Conservation (phyloP, 1,139 yeast species). For the Petasospora rhodanensis region DNA sequence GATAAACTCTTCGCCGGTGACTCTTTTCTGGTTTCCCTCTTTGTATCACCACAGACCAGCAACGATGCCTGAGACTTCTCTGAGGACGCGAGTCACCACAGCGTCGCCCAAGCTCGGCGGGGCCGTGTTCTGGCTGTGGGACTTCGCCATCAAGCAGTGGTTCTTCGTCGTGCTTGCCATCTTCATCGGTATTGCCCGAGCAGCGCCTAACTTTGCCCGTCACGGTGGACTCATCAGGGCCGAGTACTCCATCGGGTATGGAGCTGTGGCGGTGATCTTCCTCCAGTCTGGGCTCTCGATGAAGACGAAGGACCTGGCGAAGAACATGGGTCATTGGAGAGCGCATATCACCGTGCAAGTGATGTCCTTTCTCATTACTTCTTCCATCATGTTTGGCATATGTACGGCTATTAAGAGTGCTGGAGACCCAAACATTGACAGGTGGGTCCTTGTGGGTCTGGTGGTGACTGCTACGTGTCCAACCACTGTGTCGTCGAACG, state of each 20-base stretch:
- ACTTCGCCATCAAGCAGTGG: conserved; percentile 47
- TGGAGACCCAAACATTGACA: conserved; percentile 51
- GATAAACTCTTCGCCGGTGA: too few relatives aligned
- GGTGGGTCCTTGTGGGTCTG: conserved; percentile 74
- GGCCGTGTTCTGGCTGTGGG: conserved; percentile 11
- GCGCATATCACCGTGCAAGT: conserved; percentile 71
- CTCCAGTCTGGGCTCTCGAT: conserved; percentile 76
- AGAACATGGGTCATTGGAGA: conserved; percentile 69
- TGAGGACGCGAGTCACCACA: too few relatives aligned
- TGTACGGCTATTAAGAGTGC: conserved; percentile 63
- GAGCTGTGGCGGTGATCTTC: conserved; percentile 83
- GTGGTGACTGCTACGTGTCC: conserved; percentile 85
- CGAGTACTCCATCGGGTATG: conserved; percentile 74
- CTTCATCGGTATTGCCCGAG: conserved; percentile 68
- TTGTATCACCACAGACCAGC: too few relatives aligned
- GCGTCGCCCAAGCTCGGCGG: conserved; percentile 4
- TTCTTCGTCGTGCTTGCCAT: conserved; percentile 68
- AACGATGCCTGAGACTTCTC: too few relatives aligned
- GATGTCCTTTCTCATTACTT: conserved; percentile 69
- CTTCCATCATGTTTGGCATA: conserved; percentile 71
- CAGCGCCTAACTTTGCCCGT: conserved; percentile 77
- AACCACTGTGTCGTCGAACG: conserved; percentile 86
- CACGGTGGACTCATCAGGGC: conserved; percentile 75
- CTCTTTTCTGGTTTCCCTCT: too few relatives aligned
- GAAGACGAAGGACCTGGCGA: conserved; percentile 54